Base-by-base conservation (phyloP, 257 asterid species). In the Parsonsia alboflavescens region DNA sequence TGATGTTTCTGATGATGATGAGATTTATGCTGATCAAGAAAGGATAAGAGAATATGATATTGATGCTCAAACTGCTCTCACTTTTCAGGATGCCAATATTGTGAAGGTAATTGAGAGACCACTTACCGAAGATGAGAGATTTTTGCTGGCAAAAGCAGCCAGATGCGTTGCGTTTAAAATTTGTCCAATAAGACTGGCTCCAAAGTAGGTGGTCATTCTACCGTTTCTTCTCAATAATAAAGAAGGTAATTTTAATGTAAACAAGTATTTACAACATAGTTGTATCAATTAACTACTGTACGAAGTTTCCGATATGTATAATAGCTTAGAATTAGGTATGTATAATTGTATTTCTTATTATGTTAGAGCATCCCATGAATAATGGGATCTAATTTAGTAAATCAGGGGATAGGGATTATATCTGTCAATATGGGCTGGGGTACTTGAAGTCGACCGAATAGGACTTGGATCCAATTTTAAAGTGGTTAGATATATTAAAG, bases 141-240 rank as follows among this genome's bases (percentile, higher is more conserved):
- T 94, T 78, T 84, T 89, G 96, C 80, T 94, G 86, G 99, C 99
- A n/a, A 94, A 90, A 89, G 99, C 96, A 77, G 97, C 97, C 75
- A 96, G 99, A 70, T 94, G 97, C 53, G 78, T 90, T 75, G 97
- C 96, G 41, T 94, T 94, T 80, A 81, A 84, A 41, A 90, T 92
- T 48, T 92, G 97, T 75, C 97, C 99, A 4, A 89, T 90, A 81
- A 90, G 77, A 79, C 87, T 92, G 75, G 78, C 91, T 41, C 97
- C 99, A 7, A 94, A 92, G 82, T 90, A 85, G 88, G 64, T 17
- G 80, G 52, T 13, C 21, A 33, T 36, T 30, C 58, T 64, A 30
- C 72, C 28, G 33, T 76, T 68, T 26, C 66, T 26, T 33, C n/a
- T 28, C n/a, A 36, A 36, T 7, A 15, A 62, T 62, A 62, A 39